These are phyloP conservation scores for Crithidia expoeki DNA, from an alignment of 208 protist genomes.

Conservation along the genomic window DNA sequence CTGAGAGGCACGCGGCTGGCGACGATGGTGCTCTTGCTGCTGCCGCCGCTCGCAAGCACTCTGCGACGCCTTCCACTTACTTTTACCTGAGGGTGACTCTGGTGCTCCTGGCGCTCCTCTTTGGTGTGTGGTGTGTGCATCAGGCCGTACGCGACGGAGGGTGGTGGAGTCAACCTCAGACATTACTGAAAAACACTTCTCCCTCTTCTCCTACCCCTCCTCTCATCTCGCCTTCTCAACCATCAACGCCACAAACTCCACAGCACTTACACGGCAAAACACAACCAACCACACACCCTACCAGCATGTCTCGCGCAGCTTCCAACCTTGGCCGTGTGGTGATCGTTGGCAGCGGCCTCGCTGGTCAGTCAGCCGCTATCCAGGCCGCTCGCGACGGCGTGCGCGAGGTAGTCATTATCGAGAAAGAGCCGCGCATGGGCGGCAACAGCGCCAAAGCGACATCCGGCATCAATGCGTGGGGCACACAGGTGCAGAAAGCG, in stretches of 20 bases:
- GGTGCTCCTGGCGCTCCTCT: constrained; percentile 18
- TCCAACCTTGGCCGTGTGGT: constrained; percentile 63
- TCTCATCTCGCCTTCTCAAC: constrained; percentile 5
- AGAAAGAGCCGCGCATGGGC: constrained; percentile 90
- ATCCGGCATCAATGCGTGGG: constrained; percentile 95
- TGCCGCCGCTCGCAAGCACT: neutral
- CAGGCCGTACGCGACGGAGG: neutral
- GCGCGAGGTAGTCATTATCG: constrained; percentile 85
- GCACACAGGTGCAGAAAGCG: constrained; percentile 82
- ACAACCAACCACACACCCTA: constrained; percentile 37
- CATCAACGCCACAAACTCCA: constrained; percentile 11
- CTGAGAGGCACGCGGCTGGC: neutral
- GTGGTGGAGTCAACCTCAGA: constrained; percentile 8
- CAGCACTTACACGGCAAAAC: constrained; percentile 32
- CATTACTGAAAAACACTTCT: neutral
- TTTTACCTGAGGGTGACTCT: constrained; percentile 9
- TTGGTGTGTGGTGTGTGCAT: constrained; percentile 14
- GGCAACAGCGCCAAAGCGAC: constrained; percentile 97
- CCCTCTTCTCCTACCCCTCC: constrained; percentile 14
- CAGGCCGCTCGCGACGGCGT: constrained; percentile 78
- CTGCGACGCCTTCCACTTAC: neutral
- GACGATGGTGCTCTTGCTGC: neutral
- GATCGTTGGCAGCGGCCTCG: constrained; percentile 84
- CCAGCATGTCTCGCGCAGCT: constrained; percentile 45
- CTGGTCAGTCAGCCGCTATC: constrained; percentile 80